Evolutionary conservation across 2,329 filamentous ascomycete genomes (phyloP).

Genomic region (Colletotrichum karsti): DNA sequence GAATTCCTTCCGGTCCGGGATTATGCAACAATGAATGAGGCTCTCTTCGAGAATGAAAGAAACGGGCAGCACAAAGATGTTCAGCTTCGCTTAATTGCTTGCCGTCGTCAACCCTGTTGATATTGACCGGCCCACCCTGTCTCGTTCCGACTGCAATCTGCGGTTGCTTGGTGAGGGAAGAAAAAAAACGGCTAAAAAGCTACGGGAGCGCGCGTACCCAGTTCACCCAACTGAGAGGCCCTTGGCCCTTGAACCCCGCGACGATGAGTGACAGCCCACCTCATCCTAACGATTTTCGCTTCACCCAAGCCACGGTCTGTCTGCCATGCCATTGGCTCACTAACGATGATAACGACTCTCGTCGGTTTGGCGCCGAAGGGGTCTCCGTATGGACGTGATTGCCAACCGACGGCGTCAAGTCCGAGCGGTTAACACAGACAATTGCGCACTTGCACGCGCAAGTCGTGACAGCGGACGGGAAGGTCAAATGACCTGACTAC

Average conservation of each 20-base stretch:
- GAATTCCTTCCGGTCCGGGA: conserved; percentile 5
- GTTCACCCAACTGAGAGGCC: conserved; percentile 13
- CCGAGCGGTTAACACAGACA: conserved; percentile 19
- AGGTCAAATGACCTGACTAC: background rate
- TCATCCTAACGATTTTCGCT: conserved; percentile 10
- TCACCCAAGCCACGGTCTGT: conserved; percentile 3
- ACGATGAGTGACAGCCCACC: conserved; percentile 11
- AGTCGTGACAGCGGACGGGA: background rate
- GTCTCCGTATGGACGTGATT: background rate
- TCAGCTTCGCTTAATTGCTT: conserved; percentile 11
- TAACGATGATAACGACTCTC: conserved; percentile 1
- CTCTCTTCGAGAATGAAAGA: conserved; percentile 8
- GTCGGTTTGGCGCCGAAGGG: background rate
- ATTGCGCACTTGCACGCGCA: conserved; percentile 2
- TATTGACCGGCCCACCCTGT: conserved; percentile 19
- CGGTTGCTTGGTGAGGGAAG: conserved; percentile 23
- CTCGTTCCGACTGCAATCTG: conserved; percentile 13
- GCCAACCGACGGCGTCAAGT: conserved; percentile 11
- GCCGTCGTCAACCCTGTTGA: conserved; percentile 26
- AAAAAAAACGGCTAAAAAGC: conserved; percentile 18
- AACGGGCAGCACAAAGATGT: conserved; percentile 7
- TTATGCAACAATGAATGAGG: background rate
- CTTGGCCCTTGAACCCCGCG: conserved; percentile 19
- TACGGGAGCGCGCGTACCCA: background rate
- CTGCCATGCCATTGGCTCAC: conserved; percentile 22